phyloP scores from a whole-genome alignment of 2,329 filamentous ascomycete species.

The Epichloe gansuensis region DNA sequence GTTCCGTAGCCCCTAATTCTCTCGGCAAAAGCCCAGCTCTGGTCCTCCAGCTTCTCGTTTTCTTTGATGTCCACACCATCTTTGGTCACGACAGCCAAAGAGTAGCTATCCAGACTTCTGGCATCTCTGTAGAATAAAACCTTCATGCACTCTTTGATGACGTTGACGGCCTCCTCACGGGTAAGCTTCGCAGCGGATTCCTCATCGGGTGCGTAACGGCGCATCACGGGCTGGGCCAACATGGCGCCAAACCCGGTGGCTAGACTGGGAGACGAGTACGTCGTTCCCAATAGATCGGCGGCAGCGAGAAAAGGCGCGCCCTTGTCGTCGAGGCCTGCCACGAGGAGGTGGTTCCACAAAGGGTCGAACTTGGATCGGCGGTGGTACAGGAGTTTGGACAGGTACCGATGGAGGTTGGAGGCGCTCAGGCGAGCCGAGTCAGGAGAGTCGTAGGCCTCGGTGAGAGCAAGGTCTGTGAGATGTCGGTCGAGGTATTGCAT shows the following conservation, averaged over 20 bases:
- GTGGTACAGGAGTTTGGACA: conserved; percentile 90
- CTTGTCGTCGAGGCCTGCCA: conserved; percentile 73
- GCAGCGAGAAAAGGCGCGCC: conserved; percentile 79
- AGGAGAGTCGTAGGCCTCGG: conserved; percentile 63
- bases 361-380: conserved; percentile 93
- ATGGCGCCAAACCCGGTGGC: conserved; percentile 91
- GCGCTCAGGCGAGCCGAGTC: conserved; percentile 53
- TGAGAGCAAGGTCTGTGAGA: conserved; percentile 72
- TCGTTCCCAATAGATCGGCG: conserved; percentile 85
- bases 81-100: conserved; percentile 78
- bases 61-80: conserved; percentile 78
- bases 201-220: conserved; percentile 74
- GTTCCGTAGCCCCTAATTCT: conserved; percentile 90
- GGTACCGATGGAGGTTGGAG: conserved; percentile 91
- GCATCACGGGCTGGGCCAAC: conserved; percentile 84
- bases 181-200: conserved; percentile 57
- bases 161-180: conserved; percentile 64
- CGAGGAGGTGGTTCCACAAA: conserved; percentile 89
- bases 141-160: conserved; percentile 93
- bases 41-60: conserved; percentile 77
- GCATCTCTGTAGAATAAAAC: conserved; percentile 96
- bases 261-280: conserved; percentile 75
- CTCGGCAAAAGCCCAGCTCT: conserved; percentile 98
- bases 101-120: conserved; percentile 81
- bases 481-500: conserved; percentile 98